Evolutionary conservation across 179 eudicot species (phyloP).

Genomic region (Kewa caespitosa): DNA sequence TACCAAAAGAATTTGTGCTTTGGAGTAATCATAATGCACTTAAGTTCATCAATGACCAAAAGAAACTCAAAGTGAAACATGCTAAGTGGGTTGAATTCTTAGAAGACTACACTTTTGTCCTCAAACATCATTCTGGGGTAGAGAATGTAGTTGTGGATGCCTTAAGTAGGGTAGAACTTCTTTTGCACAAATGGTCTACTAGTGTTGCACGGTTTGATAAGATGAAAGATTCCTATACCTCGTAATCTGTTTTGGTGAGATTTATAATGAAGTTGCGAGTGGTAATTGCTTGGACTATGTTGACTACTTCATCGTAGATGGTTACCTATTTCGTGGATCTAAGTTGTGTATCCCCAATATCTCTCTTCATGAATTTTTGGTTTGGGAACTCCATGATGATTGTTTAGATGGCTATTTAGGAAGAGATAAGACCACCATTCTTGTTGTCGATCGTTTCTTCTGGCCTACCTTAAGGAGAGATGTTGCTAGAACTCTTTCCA

Average conservation of each 20-base stretch:
- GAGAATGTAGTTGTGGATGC: background rate
- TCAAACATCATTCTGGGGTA: background rate
- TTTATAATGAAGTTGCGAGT: too few species aligned
- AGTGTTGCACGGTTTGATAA: background rate
- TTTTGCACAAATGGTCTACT: background rate
- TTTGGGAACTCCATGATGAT: background rate
- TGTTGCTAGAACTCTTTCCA: too few species aligned
- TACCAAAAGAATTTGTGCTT: too few species aligned
- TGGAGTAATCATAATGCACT: too few species aligned
- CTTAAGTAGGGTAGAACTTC: background rate
- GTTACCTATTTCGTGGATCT: background rate
- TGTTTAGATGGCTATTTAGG: too few species aligned
- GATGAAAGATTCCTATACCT: background rate
- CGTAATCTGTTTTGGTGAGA: too few species aligned
- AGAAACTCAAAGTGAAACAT: too few species aligned
- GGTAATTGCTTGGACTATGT: background rate
- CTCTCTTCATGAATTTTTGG: background rate
- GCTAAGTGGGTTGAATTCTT: background rate
- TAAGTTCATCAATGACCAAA: too few species aligned
- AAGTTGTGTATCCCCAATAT: background rate
- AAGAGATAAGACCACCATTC: too few species aligned
- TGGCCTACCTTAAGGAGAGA: too few species aligned
- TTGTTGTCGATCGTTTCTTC: too few species aligned
- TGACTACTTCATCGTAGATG: background rate
- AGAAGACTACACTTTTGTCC: background rate